Base-by-base conservation (phyloP, 805 yeast genomes). In the Wickerhamiella brachini region DNA sequence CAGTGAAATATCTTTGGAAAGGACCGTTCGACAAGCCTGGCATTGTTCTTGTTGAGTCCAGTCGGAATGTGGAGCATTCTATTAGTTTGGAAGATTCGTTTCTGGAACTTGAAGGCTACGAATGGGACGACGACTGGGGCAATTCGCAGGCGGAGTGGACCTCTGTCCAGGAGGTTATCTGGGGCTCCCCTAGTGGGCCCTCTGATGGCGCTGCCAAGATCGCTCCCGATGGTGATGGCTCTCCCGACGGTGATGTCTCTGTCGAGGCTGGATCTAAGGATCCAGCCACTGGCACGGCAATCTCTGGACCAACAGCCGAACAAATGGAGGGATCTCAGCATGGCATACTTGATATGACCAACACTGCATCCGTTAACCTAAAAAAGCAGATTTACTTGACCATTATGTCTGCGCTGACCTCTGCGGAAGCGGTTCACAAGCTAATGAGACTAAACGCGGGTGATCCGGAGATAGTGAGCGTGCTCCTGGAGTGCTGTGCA, bases 341-440 rank as follows among this genome's bases (percentile, higher is more conserved):
- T 2, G 47, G 29, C 48, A 72, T 81, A 42, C 70, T 71, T 42
- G 96, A 89, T 64, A 66, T 83, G 71, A 84, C 95, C 0, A 82
- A 82, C 46, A 67, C 80, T 0, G 78, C 78, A 23, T 65, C 80
- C 29, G 70, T 79, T 1, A 78, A 80, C 48, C 79, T 79, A 57
- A 86, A 86, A 57, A 86, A 86, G 58, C 76, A 76, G 1, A 83
- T 90, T 2, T 90, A 90, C 59, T 68, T 89, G 26, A 82, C 90
- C 0, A 70, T 93, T 9, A 87, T 85, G 82, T 86, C 96, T 21
- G 80, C 95, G 53, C 77, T 90, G 81, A 81, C 94, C 0, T 80
- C 89, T 5, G 95, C 86, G 57, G 98, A 93, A 69, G 90, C 95
- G 0, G 88, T 86, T 1, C 97, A 89, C 64, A 89, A 89, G 64